Evolutionary conservation across 2,329 filamentous ascomycete genomes (phyloP), one percentile per base, ranked within the genome.

Genomic region (Sporothrix protearum): DNA sequence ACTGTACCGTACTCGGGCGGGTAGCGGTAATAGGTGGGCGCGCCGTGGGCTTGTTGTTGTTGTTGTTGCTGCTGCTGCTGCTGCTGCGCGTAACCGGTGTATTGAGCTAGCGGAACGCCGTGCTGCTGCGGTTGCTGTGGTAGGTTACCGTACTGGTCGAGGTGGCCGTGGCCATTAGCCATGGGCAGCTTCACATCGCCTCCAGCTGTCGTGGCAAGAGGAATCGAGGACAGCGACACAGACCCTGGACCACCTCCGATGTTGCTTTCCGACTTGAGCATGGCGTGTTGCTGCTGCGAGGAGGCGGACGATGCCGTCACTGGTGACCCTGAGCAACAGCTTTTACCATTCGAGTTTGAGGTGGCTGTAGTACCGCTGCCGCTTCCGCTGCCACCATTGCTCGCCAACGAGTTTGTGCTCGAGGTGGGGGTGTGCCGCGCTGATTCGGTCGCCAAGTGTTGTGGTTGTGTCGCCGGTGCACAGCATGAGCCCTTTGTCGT

Each of bases 1-100:
- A 69, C 69, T 1, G 75, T 76, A 39, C 75, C 75, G 22, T 73
- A 75, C 9, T 72, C 71, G 2, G 75, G 70, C 25, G 68, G 71
- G 64, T 76, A 76, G 16, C 63, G 59, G 64, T 75, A 75, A 73
- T 73, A 75, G 1, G 67, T 28, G 1, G 73, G 73, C 7, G 68
- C 19, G 8, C 72, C 71, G 22, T 73, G 64, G 9, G 22, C 36
- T 10, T 66, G 66, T 16, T 53, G 61, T 7, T 64, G 57, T 12
- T 66, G 51, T 39, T 30, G n/a, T n/a, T n/a, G 57, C 19, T n/a
- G 19, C 39, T 22, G 63, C 22, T n/a, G 57, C 19, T n/a, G 19
- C 39, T 22, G 63, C 22, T n/a, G 57, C 8, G 39, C n/a, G 16
- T 63, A 71, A 30, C 39, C 12, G 6, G 47, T 22, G n/a, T 63